phyloP scores from a whole-genome alignment of 805 yeast species.

The Yarrowia keelungensis region DNA sequence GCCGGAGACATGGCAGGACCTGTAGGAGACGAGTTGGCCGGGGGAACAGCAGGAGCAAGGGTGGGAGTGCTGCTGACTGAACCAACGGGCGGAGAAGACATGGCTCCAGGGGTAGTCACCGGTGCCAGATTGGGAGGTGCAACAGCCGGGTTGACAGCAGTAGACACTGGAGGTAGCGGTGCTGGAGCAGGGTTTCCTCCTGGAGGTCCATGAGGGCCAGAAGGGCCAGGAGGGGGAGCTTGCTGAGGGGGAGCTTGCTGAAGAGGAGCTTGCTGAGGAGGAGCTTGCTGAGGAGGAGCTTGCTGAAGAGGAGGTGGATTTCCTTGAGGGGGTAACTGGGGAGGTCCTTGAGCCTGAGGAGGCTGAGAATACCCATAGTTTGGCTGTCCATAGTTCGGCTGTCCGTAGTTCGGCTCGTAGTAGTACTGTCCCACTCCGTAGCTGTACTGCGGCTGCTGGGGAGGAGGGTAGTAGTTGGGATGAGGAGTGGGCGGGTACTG shows the following conservation, averaged over 20 bases:
- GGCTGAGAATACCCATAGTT: not conserved
- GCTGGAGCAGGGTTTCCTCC: too few relatives aligned
- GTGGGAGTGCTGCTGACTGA: too few relatives aligned
- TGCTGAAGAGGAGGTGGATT: too few relatives aligned
- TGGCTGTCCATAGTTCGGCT: not conserved
- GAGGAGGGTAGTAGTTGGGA: not conserved
- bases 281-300: not conserved
- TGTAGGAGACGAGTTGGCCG: too few relatives aligned
- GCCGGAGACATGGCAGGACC: not conserved
- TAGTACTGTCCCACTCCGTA: slow-evolving; percentile 1
- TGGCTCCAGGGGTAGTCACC: not conserved
- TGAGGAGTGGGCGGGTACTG: slow-evolving; percentile 1
- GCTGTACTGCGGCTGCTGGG: slow-evolving; percentile 7
- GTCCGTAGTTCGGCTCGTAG: slow-evolving; percentile 8
- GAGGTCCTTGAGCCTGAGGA: not conserved
- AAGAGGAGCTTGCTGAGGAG: not conserved
- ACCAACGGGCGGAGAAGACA: too few relatives aligned
- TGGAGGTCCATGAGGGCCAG: not conserved
- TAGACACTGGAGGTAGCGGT: too few relatives aligned
- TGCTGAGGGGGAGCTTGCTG: not conserved
- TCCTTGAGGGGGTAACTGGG: not conserved
- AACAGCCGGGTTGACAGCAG: too few relatives aligned
- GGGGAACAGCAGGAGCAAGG: too few relatives aligned
- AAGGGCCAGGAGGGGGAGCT: not conserved
- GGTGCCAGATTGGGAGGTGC: not conserved